Conservation (phyloP, 1,284 basidiomycete species). For the Puccinia horiana region DNA sequence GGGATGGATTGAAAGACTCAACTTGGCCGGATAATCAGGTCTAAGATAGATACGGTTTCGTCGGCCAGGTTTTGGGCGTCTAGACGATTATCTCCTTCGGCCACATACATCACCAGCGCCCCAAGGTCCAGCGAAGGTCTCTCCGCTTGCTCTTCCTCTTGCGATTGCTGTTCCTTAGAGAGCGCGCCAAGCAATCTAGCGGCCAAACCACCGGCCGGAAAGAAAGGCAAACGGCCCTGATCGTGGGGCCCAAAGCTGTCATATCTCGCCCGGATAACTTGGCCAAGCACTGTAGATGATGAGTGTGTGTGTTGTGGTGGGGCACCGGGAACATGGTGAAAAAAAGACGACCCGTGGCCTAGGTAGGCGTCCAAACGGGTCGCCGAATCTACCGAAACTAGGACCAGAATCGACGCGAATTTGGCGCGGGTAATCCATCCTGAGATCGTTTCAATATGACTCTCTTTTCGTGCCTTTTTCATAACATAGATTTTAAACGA, state of each 20-base stretch:
- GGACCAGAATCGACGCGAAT: constrained; percentile 21
- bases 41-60: background rate
- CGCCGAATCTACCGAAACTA: constrained; percentile 28
- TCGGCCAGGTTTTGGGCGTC: constrained; percentile 1
- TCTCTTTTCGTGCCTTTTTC: constrained; percentile 4
- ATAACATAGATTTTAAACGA: too few relatives aligned
- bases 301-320: too few relatives aligned
- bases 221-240: background rate
- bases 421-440: constrained; percentile 5
- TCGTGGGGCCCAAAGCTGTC: background rate
- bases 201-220: constrained; percentile 28
- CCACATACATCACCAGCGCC: constrained; percentile 19
- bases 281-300: background rate
- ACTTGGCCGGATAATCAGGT: background rate
- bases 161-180: background rate
- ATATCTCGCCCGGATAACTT: background rate
- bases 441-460: background rate
- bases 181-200: background rate
- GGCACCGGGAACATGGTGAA: background rate
- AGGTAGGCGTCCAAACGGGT: constrained; percentile 17
- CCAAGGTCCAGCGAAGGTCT: background rate
- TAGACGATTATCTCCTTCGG: constrained; percentile 31
- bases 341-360: background rate
- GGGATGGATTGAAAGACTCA: background rate
- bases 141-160: too few relatives aligned